Percentiles rank a stretch among this genome's conserved stretches.
phyloP scores from a whole-genome alignment of 169 alveolate genomes.

The Plasmodium gallinaceum region DNA sequence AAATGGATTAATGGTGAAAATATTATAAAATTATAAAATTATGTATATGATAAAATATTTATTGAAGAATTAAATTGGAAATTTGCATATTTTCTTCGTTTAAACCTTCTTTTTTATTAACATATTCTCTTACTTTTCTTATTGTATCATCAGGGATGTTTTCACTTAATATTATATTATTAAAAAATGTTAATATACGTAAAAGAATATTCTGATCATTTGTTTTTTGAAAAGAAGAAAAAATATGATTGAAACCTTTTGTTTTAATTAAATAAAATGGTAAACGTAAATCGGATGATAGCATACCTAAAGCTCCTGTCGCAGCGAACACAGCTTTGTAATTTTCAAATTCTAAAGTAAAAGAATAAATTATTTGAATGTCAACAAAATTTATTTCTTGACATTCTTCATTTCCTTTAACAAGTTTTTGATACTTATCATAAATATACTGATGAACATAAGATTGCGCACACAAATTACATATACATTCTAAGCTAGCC shows the following conservation, averaged over 20 bases:
- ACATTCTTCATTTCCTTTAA: constrained; percentile 11
- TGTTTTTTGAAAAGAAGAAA: constrained; percentile 55
- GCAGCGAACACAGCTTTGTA: constrained; percentile 63
- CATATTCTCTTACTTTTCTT: constrained; percentile 20
- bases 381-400: constrained; percentile 63
- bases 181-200: constrained; percentile 73
- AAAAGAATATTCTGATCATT: constrained; percentile 51
- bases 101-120: constrained; percentile 30
- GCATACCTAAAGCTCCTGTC: constrained; percentile 73
- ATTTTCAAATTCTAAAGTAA: constrained; percentile 63
- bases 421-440: constrained; percentile 63
- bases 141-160: constrained; percentile 28
- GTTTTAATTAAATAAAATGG: constrained; percentile 60
- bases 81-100: constrained; percentile 67
- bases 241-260: constrained; percentile 35
- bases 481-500: constrained; percentile 73
- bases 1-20: too few species aligned
- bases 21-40: neutral
- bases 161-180: constrained; percentile 58
- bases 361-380: constrained; percentile 64
- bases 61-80: constrained; percentile 52
- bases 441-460: constrained; percentile 71
- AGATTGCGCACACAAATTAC: constrained; percentile 72
- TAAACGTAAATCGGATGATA: constrained; percentile 66
- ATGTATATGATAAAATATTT: neutral